Percentiles rank a stretch among this genome's conserved stretches.
phyloP scores from a whole-genome alignment of 345 rosid species.

The Bruguiera gymnorhiza region DNA sequence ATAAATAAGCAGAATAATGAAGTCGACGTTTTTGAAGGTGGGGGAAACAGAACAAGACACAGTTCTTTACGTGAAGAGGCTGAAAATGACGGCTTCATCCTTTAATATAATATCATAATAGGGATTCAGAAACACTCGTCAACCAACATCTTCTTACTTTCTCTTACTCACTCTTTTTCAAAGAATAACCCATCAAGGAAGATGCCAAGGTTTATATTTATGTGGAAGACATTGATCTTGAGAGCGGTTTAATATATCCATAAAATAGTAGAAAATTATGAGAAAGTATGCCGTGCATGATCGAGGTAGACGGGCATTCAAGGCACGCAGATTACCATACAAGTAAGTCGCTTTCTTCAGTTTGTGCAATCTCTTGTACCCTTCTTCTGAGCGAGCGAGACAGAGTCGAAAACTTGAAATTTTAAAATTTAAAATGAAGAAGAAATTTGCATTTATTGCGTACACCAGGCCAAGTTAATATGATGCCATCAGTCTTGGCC shows the following conservation, averaged over 20 bases:
- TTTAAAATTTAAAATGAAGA: too few relatives aligned
- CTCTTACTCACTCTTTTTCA: slow-evolving; percentile 6
- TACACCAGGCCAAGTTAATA: too few relatives aligned
- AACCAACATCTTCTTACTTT: not conserved
- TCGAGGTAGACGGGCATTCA: slow-evolving; percentile 2
- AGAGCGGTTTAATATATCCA: too few relatives aligned
- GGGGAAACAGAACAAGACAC: not conserved
- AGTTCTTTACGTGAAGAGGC: not conserved
- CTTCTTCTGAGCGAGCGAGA: not conserved
- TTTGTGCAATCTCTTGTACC: not conserved
- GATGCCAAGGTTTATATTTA: slow-evolving; percentile 12
- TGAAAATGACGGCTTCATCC: slow-evolving; percentile 14
- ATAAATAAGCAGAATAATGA: not conserved
- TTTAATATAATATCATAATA: not conserved
- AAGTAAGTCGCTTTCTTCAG: not conserved
- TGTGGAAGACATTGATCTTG: not conserved
- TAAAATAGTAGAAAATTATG: not conserved
- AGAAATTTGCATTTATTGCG: too few relatives aligned
- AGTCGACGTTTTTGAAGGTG: not conserved
- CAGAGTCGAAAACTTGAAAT: not conserved
- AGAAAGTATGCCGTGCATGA: not conserved
- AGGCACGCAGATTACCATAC: slow-evolving; percentile 6
- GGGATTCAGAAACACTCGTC: not conserved
- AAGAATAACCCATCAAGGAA: not conserved
- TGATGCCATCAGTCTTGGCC: too few relatives aligned